Base-by-base conservation (phyloP, 257 asterid genomes). In the Solanum arcanum region DNA sequence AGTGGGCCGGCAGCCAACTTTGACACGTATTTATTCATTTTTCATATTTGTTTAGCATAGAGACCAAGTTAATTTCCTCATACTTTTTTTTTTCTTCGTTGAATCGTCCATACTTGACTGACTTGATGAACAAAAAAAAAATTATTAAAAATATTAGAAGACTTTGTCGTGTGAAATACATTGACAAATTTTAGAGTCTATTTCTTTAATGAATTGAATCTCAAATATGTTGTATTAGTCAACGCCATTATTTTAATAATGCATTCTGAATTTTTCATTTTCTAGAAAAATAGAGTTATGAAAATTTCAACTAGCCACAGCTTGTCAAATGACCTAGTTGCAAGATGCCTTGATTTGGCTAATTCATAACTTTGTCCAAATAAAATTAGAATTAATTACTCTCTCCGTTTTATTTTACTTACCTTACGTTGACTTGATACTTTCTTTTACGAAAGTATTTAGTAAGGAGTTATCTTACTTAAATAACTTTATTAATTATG, bases 21-120 rank as follows among this genome's bases (percentile, higher is more conserved):
- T 93, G 95, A 93, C 95, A 91, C 95, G 94, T 86, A 83, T 44
- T 89, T 86, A 33, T 64, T 59, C 49, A 21, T 47, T 77, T 75
- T 75, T 56, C 81, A 64, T 37, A 37, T 20, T 68, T 16, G 37
- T 11, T 7, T n/a, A 12, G 6, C 64, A 5, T 78, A 25, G 68
- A 80, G 68, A 80, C 68, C 41, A 80, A 80, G 42, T 47, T 29
- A 16, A 46, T 78, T 23, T n/a, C 8, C 23, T 66, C 64, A 3
- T 78, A 78, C 68, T 29, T 74, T 21, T 7, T 5, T 39, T 21
- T 37, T 39, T 69, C 29, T 33, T 33, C 18, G 27, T 74, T 39
- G 52, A 74, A 74, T 39, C 52, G 18, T 11, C 82, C 52, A 39
- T 39, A 21, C 33, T 39, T 39, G 82, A 74, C 82, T 47, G 69